Percentiles rank a stretch among this genome's conserved stretches.
These are phyloP conservation scores for Apostasia shenzhenica DNA, from an alignment of 106 monocot genomes.

Conservation along the genomic window DNA sequence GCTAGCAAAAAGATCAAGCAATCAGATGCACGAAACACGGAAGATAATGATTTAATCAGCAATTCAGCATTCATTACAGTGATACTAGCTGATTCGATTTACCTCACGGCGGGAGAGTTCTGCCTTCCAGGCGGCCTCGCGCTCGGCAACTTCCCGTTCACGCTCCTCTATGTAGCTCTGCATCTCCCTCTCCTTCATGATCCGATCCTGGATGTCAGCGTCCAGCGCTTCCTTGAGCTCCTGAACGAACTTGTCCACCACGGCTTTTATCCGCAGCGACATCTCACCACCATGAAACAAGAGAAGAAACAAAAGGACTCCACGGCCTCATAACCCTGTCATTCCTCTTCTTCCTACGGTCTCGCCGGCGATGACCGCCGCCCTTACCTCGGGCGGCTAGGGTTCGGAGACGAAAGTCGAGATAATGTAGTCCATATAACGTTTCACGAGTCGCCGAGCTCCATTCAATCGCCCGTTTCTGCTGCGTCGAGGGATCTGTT, in stretches of 20 bases:
- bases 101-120: slow-evolving; percentile 98
- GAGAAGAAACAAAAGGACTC: neutral
- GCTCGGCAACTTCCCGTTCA: slow-evolving; percentile 93
- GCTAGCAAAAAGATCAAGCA: too few species aligned
- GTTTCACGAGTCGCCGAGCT: too few species aligned
- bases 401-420: neutral
- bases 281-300: slow-evolving; percentile 9
- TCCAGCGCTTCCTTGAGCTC: slow-evolving; percentile 90
- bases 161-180: slow-evolving; percentile 97
- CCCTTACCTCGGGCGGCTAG: neutral
- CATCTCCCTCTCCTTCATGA: slow-evolving; percentile 99
- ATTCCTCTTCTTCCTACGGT: neutral
- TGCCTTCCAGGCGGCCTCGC: slow-evolving; percentile 98
- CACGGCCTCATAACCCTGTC: neutral
- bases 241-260: slow-evolving; percentile 93
- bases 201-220: slow-evolving; percentile 88
- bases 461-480: too few species aligned
- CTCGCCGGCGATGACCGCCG: neutral
- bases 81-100: neutral
- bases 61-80: too few species aligned
- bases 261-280: slow-evolving; percentile 94
- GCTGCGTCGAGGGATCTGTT: too few species aligned
- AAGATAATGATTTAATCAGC: too few species aligned
- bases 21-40: too few species aligned
- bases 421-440: too few species aligned